These are phyloP conservation scores for Cucurbita maxima DNA, from an alignment of 306 rosid genomes.

Conservation along the genomic window DNA sequence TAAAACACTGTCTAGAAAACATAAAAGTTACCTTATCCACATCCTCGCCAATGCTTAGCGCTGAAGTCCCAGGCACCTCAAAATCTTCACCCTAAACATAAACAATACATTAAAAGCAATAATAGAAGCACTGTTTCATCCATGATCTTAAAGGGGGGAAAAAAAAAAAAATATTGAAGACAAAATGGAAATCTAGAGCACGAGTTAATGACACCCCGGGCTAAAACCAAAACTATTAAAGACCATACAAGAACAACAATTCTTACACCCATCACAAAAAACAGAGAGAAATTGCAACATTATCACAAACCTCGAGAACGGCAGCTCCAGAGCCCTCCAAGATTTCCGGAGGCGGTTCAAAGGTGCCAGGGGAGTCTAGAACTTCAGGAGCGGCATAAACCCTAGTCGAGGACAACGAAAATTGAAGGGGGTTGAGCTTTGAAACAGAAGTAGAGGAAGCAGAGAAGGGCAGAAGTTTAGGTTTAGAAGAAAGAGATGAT, in stretches of 20 bases:
- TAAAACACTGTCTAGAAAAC: not conserved
- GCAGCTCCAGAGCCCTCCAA: slow-evolving; percentile 18
- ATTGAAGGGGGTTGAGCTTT: slow-evolving; percentile 24
- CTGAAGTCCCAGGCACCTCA: slow-evolving; percentile 46
- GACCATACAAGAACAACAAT: not conserved
- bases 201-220: not conserved
- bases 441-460: slow-evolving; percentile 16
- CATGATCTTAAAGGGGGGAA: not conserved
- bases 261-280: not conserved
- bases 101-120: not conserved
- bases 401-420: slow-evolving; percentile 26
- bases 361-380: slow-evolving; percentile 29
- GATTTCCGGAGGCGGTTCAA: slow-evolving; percentile 28
- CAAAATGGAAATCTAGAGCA: not conserved
- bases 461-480: slow-evolving; percentile 18
- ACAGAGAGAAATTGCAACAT: not conserved
- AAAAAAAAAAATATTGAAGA: not conserved
- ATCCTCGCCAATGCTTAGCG: slow-evolving; percentile 46
- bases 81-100: slow-evolving; percentile 38
- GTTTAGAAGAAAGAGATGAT: slow-evolving; percentile 22
- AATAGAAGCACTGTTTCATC: not conserved
- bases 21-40: slow-evolving; percentile 37
- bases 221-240: not conserved
- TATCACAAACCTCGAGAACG: slow-evolving; percentile 27
- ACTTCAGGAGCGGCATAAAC: slow-evolving; percentile 61